Conservation (phyloP, 1,139 yeast species). For the Taphrina sp. region DNA sequence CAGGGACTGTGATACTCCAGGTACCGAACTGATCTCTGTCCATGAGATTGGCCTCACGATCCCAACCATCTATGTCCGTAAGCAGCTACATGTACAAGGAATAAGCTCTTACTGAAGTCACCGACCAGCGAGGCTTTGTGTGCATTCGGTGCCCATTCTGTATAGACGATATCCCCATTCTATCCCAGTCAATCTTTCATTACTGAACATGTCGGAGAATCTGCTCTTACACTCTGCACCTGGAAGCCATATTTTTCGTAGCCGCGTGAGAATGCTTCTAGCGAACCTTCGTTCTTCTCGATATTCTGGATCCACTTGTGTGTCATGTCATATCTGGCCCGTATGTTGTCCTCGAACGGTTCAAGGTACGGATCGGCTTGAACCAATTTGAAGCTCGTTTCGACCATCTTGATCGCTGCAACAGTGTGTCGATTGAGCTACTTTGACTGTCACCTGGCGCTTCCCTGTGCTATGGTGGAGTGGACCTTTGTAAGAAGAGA, state of each 20-base stretch:
- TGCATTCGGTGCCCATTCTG: slow-evolving; percentile 92
- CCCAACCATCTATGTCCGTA: slow-evolving; percentile 58
- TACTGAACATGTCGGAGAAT: neutral
- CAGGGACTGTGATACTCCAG: slow-evolving; percentile 59
- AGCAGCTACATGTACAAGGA: neutral
- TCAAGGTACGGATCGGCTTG: slow-evolving; percentile 75
- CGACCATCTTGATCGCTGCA: too few relatives aligned
- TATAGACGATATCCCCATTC: slow-evolving; percentile 56
- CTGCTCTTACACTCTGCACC: slow-evolving; percentile 46
- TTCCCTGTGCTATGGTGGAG: too few relatives aligned
- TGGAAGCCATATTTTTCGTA: slow-evolving; percentile 77
- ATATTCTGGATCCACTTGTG: slow-evolving; percentile 59
- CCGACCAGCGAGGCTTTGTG: slow-evolving; percentile 71
- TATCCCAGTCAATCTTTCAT: neutral
- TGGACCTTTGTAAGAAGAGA: too few relatives aligned
- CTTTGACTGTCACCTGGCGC: too few relatives aligned
- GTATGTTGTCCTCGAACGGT: slow-evolving; percentile 66
- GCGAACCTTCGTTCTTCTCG: slow-evolving; percentile 50
- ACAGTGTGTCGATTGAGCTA: too few relatives aligned
- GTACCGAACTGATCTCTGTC: slow-evolving; percentile 62
- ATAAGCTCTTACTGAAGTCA: slow-evolving; percentile 58
- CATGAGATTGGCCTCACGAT: slow-evolving; percentile 58
- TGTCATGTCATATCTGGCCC: slow-evolving; percentile 55
- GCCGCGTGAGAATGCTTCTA: slow-evolving; percentile 54
- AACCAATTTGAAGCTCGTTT: slow-evolving; percentile 42